Base-by-base conservation (phyloP, 2,329 filamentous ascomycete genomes). In the Fusarium incarnatum region DNA sequence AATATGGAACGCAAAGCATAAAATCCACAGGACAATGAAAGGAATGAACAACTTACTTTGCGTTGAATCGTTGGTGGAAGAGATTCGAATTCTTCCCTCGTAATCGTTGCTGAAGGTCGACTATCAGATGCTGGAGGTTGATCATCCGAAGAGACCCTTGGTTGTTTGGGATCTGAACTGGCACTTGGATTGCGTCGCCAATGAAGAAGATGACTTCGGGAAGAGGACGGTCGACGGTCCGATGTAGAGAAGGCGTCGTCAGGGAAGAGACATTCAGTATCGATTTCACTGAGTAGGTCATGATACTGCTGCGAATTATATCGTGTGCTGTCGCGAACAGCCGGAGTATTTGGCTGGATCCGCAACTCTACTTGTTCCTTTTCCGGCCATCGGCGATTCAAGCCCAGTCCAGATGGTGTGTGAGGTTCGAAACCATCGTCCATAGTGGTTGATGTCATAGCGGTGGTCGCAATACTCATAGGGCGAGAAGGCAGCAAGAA, bases 11-110 rank as follows among this genome's bases (percentile, higher is more conserved):
- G 45, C 9, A 44, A 18, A 23, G 44, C 18, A 55, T 32, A 32
- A 44, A 37, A 58, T 56, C 23, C 55, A 42, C 27, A 66, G 18
- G 45, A 37, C n/a, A 69, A 55, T 67, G 56, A 67, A 56, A 72
- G 49, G 23, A 20, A 47, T n/a, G 20, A 59, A 81, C 86, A 59
- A 81, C 86, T 82, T 79, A 89, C 87, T 81, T 89, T 89, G 78
- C 86, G 82, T 73, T 85, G 82, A 56, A 89, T 82, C 18, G 85
- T 85, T 25, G 84, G 84, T 22, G 87, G 87, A 13, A 88, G 79
- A 42, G 83, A 82, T 68, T 87, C 84, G 63, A 87, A 87, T 55
- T 82, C 80, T 32, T 79, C 75, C 64, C 71, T 80, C 3, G 81
- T 81, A 68, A 81, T 79, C 23, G 65, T 68, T 49, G 67, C 71